Evolutionary conservation across 805 yeast genomes (phyloP).

Genomic region (Nakazawaea wickerhamii): DNA sequence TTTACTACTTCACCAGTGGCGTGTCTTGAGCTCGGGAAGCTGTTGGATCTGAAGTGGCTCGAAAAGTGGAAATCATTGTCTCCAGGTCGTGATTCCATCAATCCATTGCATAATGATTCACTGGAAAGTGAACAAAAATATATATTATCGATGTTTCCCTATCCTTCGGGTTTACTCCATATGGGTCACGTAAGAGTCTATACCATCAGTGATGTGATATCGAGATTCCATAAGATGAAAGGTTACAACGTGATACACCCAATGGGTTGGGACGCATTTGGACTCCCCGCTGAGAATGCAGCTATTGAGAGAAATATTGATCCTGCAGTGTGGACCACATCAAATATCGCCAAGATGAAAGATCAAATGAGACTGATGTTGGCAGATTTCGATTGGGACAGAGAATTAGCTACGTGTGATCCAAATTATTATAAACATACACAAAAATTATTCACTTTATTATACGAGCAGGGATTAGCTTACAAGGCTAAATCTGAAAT

Average conservation of each 20-base stretch:
- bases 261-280: slow-evolving; percentile 99
- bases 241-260: slow-evolving; percentile 86
- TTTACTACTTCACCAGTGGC: not conserved
- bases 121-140: slow-evolving; percentile 37
- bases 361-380: slow-evolving; percentile 72
- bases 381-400: slow-evolving; percentile 90
- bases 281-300: slow-evolving; percentile 97
- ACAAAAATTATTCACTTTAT: slow-evolving; percentile 72
- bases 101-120: slow-evolving; percentile 23
- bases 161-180: slow-evolving; percentile 90
- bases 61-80: slow-evolving; percentile 35
- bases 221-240: slow-evolving; percentile 70
- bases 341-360: slow-evolving; percentile 82
- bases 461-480: slow-evolving; percentile 75
- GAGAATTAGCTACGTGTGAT: slow-evolving; percentile 80
- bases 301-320: slow-evolving; percentile 80
- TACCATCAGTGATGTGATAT: slow-evolving; percentile 79
- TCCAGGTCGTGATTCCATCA: slow-evolving; percentile 19
- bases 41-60: slow-evolving; percentile 51
- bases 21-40: not conserved
- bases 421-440: slow-evolving; percentile 92
- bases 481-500: slow-evolving; percentile 83
- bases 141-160: slow-evolving; percentile 87
- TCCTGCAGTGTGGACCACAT: slow-evolving; percentile 79
- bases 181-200: slow-evolving; percentile 94